Conservation (phyloP, 2,329 filamentous ascomycete genomes). For the Pleoardoris graminearum region DNA sequence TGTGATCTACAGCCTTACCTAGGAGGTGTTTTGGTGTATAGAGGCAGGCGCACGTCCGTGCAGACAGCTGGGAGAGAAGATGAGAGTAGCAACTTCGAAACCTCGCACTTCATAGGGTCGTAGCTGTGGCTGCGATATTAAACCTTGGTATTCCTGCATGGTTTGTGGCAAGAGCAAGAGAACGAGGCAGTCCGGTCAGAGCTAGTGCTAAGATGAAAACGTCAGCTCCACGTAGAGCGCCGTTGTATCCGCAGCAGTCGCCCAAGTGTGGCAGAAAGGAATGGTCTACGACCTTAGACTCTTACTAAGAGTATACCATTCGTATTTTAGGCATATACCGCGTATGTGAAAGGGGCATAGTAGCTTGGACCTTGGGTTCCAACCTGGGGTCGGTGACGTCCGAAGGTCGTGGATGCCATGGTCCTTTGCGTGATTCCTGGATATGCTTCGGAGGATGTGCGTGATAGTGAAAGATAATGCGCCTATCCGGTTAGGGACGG, state of each 20-base stretch:
- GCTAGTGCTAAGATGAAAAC: not conserved
- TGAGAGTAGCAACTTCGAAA: not conserved
- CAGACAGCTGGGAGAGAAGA: not conserved
- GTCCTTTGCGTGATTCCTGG: not conserved
- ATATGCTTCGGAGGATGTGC: not conserved
- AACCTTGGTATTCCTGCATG: not conserved
- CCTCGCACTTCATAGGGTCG: not conserved
- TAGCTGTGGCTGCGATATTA: not conserved
- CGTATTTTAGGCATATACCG: no score
- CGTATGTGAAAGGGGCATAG: no score
- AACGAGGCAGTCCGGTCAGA: not conserved
- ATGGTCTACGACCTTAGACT: not conserved
- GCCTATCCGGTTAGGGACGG: not conserved
- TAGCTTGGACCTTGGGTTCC: no score
- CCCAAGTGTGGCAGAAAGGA: not conserved
- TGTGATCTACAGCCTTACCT: not conserved
- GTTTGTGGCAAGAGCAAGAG: conserved; percentile 1
- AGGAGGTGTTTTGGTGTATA: not conserved
- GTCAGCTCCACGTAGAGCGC: conserved; percentile 1
- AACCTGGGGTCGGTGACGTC: no score
- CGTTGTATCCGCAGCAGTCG: not conserved
- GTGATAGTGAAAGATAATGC: not conserved
- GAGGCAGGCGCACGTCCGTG: not conserved
- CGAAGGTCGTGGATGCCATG: no score
- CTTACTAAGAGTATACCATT: no score